A percentile compares a stretch with the other conserved stretches of the same genome.
Conservation (phyloP, 2,329 filamentous ascomycete genomes). For the Aspergillus clavatus region DNA sequence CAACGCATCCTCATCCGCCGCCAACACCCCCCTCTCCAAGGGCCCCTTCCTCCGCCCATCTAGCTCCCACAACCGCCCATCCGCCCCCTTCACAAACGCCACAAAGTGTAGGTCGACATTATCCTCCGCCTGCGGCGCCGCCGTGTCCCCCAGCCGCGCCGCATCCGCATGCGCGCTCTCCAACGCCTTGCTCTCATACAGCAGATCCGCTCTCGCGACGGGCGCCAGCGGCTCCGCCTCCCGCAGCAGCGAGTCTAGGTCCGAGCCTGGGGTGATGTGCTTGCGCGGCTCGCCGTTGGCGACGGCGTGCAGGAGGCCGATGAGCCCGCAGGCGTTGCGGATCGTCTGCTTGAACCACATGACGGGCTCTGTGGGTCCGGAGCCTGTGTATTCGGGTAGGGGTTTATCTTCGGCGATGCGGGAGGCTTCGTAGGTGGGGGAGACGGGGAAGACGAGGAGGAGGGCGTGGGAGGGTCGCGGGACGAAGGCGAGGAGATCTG, state of each 20-base stretch:
- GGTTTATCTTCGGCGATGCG: conserved; percentile 68
- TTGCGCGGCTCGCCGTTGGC: conserved; percentile 67
- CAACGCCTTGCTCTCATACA: conserved; percentile 72
- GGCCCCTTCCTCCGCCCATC: conserved; percentile 72
- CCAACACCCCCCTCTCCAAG: conserved; percentile 60
- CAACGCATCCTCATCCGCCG: conserved; percentile 62
- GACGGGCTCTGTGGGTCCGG: conserved; percentile 67
- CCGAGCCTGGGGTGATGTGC: conserved; percentile 52
- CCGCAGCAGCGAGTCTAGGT: conserved; percentile 55
- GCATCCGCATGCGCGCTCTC: conserved; percentile 75
- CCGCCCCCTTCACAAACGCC: conserved; percentile 75
- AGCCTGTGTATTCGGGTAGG: conserved; percentile 60
- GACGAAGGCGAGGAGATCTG: conserved; percentile 76
- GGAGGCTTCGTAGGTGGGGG: conserved; percentile 69
- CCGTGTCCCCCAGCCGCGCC: conserved; percentile 71
- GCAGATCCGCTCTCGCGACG: conserved; percentile 60
- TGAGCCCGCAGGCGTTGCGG: conserved; percentile 85
- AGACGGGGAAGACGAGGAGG: conserved; percentile 87
- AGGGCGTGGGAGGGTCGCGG: conserved; percentile 84
- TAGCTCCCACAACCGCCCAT: conserved; percentile 73
- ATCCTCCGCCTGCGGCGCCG: conserved; percentile 71
- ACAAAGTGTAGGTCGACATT: conserved; percentile 93
- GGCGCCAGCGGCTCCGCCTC: conserved; percentile 68
- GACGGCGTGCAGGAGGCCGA: conserved; percentile 78
- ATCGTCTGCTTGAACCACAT: conserved; percentile 96